Evolutionary conservation across 495 filamentous ascomycete genomes (phyloP), one percentile per base, ranked within the genome.

Genomic region (Elaphomyces granulatus): DNA sequence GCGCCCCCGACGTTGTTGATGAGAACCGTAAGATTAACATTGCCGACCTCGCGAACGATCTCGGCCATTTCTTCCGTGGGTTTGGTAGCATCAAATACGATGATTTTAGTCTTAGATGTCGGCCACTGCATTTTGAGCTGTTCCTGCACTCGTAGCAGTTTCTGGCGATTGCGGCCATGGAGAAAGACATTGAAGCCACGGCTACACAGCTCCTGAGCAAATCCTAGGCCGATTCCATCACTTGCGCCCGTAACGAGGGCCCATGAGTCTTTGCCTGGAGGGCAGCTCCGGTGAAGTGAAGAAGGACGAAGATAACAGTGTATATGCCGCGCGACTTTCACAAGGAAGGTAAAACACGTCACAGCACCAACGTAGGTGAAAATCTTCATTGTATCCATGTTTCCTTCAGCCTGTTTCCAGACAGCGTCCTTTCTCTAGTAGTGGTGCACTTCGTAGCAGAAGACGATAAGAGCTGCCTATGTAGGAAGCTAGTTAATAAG

Each of bases 191-290:
- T 73, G 62, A 78, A 78, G 17, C 74, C 74, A 10, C 53, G 47
- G 0, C 30, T 33, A n/a, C 67, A 69, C 34, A 76, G 62, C 42
- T 74, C 68, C 23, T 64, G 47, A 12, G 56, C 53, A 32, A 75
- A 58, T 0, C 53, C 58, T 23, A 59, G 60, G n/a, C 76, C 76
- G 23, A 80, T 77, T 3, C 75, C 76, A 34, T 71, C 71, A 30
- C 59, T 72, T 8, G 71, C 62, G 10, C 76, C 76, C 0, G 76
- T 79, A 6, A 79, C 60, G 6, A 79, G 52, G 3, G 73, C 76
- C 73, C 72, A 79, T 3, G 65, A 32, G 9, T 16, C 4, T n/a
- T n/a, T n/a, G n/a, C n/a, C n/a, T n/a, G n/a, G n/a, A n/a, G n/a
- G n/a, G n/a, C n/a, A n/a, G n/a, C n/a, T n/a, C n/a, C n/a, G n/a